These are phyloP conservation scores for Kodamaea hsintzibuensis DNA, from an alignment of 805 yeast genomes.

Conservation along the genomic window DNA sequence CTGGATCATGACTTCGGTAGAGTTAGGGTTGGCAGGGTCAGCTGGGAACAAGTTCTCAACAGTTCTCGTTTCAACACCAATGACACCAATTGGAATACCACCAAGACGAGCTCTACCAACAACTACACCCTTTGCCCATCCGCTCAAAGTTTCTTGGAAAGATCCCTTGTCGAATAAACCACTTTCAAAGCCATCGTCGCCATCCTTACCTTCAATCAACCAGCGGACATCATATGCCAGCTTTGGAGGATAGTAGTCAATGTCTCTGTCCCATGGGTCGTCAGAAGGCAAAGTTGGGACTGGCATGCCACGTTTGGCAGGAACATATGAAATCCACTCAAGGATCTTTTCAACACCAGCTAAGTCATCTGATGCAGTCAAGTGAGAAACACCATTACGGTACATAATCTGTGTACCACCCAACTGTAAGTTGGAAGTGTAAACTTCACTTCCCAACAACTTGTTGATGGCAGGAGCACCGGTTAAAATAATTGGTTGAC, in stretches of 20 bases:
- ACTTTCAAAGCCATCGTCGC: slow-evolving; percentile 69
- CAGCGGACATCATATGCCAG: slow-evolving; percentile 89
- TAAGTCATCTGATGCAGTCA: slow-evolving; percentile 94
- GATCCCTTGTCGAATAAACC: slow-evolving; percentile 94
- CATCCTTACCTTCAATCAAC: slow-evolving; percentile 88
- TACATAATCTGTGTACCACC: slow-evolving; percentile 99
- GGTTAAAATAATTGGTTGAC: slow-evolving; percentile 96
- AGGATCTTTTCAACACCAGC: slow-evolving; percentile 94
- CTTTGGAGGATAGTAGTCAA: slow-evolving; percentile 74
- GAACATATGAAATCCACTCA: slow-evolving; percentile 94
- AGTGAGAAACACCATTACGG: slow-evolving; percentile 96
- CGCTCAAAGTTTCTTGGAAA: slow-evolving; percentile 93
- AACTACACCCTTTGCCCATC: slow-evolving; percentile 99
- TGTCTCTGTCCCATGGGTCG: slow-evolving; percentile 92
- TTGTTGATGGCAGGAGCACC: slow-evolving; percentile 99
- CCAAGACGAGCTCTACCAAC: slow-evolving; percentile 99
- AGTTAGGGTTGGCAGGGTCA: slow-evolving; percentile 97
- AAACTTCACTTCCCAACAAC: slow-evolving; percentile 94
- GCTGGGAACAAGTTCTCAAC: slow-evolving; percentile 93
- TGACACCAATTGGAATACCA: slow-evolving; percentile 98
- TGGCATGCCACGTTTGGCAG: slow-evolving; percentile 85
- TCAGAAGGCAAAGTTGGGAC: slow-evolving; percentile 83
- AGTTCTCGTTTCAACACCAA: slow-evolving; percentile 90
- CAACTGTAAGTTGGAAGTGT: slow-evolving; percentile 92
- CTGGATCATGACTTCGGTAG: slow-evolving; percentile 81